Evolutionary conservation across 2,329 filamentous ascomycete species (phyloP).

Genomic region (Metarhizium sp.): DNA sequence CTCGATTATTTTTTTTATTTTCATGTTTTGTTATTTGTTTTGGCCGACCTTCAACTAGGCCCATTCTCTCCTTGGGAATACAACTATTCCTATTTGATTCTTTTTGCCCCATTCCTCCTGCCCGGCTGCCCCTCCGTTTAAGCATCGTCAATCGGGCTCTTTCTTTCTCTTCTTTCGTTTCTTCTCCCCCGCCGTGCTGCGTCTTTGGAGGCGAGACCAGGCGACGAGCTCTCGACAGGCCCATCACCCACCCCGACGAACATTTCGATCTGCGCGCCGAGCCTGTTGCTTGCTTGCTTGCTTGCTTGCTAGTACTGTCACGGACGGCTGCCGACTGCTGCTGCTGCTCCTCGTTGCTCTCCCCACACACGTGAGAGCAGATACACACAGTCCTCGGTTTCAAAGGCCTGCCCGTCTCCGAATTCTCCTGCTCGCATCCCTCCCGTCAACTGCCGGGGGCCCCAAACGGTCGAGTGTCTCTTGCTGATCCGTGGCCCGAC

Average conservation of each 20-base stretch:
- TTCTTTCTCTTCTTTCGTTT: constrained; percentile 4
- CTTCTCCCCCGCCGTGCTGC: not conserved
- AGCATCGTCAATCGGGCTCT: not conserved
- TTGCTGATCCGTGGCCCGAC: constrained; percentile 2
- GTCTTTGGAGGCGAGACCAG: not conserved
- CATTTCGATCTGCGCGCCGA: not conserved
- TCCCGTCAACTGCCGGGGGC: not conserved
- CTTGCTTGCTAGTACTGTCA: not conserved
- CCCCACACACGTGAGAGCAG: not conserved
- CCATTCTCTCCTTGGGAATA: not conserved
- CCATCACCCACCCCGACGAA: not conserved
- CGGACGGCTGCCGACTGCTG: not conserved
- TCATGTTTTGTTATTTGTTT: not conserved
- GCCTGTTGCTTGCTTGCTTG: not conserved
- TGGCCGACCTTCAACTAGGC: not conserved
- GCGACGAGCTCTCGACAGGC: constrained; percentile 1
- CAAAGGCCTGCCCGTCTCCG: not conserved
- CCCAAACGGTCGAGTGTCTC: not conserved
- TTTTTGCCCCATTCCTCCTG: not conserved
- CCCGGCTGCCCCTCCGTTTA: not conserved
- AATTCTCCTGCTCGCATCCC: not conserved
- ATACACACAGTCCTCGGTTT: constrained; percentile 1
- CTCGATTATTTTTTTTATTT: not conserved
- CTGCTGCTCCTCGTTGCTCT: not conserved
- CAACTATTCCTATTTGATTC: not conserved